phyloP scores from a whole-genome alignment of 1,284 basidiomycete genomes.

The Moniliophthora roreri region DNA sequence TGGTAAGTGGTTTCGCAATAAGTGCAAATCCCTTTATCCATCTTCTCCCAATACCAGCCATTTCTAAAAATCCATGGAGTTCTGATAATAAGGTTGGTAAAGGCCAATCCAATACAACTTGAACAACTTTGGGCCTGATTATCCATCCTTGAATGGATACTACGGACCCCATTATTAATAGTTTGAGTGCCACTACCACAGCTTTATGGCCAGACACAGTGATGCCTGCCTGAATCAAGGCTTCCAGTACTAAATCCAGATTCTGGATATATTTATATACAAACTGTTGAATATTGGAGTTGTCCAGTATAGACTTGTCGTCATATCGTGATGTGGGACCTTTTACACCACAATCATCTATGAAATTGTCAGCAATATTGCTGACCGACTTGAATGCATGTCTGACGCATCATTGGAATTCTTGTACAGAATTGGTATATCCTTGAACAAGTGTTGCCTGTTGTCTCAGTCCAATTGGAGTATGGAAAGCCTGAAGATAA shows the following conservation, averaged over 20 bases:
- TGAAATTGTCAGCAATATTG: constrained; percentile 11
- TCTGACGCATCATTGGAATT: constrained; percentile 23
- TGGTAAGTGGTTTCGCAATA: constrained; percentile 28
- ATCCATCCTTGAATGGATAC: constrained; percentile 31
- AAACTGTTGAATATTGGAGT: constrained; percentile 20
- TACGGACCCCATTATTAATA: constrained; percentile 28
- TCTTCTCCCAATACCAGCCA: constrained; percentile 23
- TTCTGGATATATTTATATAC: constrained; percentile 24
- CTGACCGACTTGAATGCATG: constrained; percentile 23
- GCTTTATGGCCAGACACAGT: constrained; percentile 30
- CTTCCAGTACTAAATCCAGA: constrained; percentile 22
- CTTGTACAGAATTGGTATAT: constrained; percentile 19
- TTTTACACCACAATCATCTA: constrained; percentile 30
- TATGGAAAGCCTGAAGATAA: constrained; percentile 9
- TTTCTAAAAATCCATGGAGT: constrained; percentile 33
- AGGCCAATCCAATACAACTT: constrained; percentile 32
- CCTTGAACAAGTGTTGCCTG: constrained; percentile 7
- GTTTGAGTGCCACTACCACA: constrained; percentile 18
- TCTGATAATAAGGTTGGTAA: constrained; percentile 23
- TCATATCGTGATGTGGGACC: constrained; percentile 25
- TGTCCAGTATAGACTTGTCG: constrained; percentile 13
- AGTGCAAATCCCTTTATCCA: constrained; percentile 33
- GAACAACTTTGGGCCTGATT: constrained; percentile 22
- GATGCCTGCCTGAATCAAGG: constrained; percentile 25
- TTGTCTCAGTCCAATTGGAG: constrained; percentile 4